These are phyloP conservation scores for Lactifluus piperatus DNA, from an alignment of 768 basidiomycete species.

Conservation along the genomic window DNA sequence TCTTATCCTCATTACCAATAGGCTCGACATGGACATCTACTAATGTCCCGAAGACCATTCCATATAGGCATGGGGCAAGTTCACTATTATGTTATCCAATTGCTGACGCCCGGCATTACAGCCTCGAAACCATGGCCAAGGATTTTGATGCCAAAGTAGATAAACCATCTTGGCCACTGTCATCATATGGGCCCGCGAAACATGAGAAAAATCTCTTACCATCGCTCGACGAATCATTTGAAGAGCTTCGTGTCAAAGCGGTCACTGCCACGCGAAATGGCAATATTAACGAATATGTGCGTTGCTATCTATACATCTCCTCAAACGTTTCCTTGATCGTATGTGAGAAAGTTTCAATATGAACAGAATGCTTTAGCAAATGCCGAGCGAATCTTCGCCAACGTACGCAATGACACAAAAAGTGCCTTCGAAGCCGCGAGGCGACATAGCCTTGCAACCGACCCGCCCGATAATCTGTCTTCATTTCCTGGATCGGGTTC, in stretches of 20 bases:
- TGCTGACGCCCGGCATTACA: conserved; percentile 24
- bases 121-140: conserved; percentile 46
- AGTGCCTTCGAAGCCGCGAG: conserved; percentile 40
- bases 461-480: conserved; percentile 4
- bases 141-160: conserved; percentile 46
- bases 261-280: conserved; percentile 43
- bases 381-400: conserved; percentile 41
- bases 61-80: conserved; percentile 8
- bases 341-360: conserved; percentile 36
- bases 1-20: conserved; percentile 16
- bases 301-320: conserved; percentile 22
- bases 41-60: conserved; percentile 10
- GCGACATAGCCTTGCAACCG: conserved; percentile 31
- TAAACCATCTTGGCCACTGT: conserved; percentile 72
- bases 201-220: conserved; percentile 53
- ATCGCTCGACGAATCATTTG: conserved; percentile 61
- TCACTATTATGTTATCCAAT: background rate
- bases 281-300: conserved; percentile 56
- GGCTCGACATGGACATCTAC: conserved; percentile 9
- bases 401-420: conserved; percentile 33
- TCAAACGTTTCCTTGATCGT: background rate
- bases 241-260: conserved; percentile 66
- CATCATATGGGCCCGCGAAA: conserved; percentile 69
- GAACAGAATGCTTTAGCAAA: conserved; percentile 44
- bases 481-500: background rate